Conservation (phyloP, 2,329 filamentous ascomycete species). For the Exophiala viscosa region DNA sequence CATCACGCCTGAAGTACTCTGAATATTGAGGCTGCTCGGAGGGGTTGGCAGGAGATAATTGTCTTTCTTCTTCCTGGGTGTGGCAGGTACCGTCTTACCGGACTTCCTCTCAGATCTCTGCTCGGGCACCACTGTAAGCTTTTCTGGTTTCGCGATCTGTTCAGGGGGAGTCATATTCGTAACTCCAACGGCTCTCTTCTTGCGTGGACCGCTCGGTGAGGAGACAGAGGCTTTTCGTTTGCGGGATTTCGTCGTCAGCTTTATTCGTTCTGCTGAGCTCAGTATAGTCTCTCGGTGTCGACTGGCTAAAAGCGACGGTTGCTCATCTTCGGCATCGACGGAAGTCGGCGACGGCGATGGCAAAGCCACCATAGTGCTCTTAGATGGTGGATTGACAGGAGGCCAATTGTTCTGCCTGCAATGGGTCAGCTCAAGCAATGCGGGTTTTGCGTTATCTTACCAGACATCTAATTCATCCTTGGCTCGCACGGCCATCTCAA, state of each 20-base stretch:
- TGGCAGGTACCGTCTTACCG: too few species aligned
- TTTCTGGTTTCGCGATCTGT: too few species aligned
- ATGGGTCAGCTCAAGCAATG: background rate
- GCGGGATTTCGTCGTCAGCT: background rate
- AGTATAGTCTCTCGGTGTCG: constrained; percentile 2
- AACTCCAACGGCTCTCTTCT: background rate
- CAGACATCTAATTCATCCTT: background rate
- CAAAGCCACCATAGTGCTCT: background rate
- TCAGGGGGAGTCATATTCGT: too few species aligned
- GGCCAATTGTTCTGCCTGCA: constrained; percentile 1
- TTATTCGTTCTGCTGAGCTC: constrained; percentile 1
- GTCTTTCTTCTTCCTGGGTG: too few species aligned
- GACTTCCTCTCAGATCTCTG: too few species aligned
- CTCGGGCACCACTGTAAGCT: too few species aligned
- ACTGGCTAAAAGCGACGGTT: background rate
- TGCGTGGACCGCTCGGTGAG: background rate
- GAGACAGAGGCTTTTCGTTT: constrained; percentile 2
- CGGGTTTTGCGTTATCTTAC: background rate
- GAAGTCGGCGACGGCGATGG: background rate
- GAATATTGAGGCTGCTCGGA: too few species aligned
- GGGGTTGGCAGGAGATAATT: too few species aligned
- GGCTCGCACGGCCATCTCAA: background rate
- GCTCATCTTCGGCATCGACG: background rate
- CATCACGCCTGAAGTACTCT: too few species aligned
- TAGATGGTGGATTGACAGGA: constrained; percentile 2